A percentile compares a stretch with the other conserved stretches of the same genome.
These are phyloP conservation scores for Leccinum variicolor DNA, from an alignment of 768 basidiomycete species.

Conservation along the genomic window DNA sequence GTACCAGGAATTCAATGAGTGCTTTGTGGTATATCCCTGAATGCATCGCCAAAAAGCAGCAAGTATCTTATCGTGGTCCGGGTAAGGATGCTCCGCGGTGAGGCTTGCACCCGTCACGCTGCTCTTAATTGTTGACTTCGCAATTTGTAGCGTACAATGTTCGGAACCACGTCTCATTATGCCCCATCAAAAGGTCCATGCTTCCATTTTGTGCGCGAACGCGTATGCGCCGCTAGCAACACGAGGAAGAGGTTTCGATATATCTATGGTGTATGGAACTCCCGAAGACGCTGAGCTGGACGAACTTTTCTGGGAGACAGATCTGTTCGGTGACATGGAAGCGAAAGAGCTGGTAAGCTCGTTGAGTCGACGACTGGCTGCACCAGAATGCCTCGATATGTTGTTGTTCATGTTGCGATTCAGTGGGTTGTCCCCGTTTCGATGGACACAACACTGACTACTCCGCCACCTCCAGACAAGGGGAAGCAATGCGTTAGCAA, in stretches of 20 bases:
- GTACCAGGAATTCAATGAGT: conserved; percentile 9
- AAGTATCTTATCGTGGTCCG: background rate
- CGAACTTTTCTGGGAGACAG: conserved; percentile 8
- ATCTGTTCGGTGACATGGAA: background rate
- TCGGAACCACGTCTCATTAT: conserved; percentile 9
- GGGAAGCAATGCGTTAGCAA: conserved; percentile 18
- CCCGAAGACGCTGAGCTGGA: background rate
- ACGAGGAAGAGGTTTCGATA: background rate
- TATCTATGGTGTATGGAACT: background rate
- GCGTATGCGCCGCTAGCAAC: background rate
- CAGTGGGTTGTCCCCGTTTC: background rate
- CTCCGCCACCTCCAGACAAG: conserved; percentile 5
- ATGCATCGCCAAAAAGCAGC: conserved; percentile 11
- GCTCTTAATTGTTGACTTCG: background rate
- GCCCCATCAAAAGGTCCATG: background rate
- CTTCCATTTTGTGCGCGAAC: background rate
- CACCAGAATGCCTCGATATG: background rate
- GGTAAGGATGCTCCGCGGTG: conserved; percentile 4
- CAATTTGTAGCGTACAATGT: background rate
- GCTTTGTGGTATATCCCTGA: conserved; percentile 3
- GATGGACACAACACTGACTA: background rate
- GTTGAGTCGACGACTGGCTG: background rate
- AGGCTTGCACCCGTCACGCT: background rate
- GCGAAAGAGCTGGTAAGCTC: background rate
- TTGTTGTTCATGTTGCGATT: background rate